Evolutionary conservation across 2,329 filamentous ascomycete species (phyloP), one percentile per base, ranked within the genome.

Genomic region (Aspergillus luchuensis): DNA sequence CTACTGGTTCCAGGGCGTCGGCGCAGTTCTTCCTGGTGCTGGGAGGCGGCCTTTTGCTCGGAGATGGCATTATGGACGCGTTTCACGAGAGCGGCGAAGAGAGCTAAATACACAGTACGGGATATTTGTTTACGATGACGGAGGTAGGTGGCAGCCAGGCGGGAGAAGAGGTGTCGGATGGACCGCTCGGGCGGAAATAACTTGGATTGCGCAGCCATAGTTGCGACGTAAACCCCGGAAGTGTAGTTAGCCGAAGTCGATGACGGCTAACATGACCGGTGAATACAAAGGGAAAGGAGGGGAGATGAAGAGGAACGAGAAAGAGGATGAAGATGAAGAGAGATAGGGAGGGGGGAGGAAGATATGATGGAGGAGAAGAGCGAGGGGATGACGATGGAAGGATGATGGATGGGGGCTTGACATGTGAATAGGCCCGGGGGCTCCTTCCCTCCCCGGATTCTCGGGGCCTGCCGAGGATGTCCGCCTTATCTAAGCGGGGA

Each of bases 41-140:
- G 81, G 1, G 90, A 89, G 2, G 92, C 91, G 15, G 91, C 91
- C 76, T 96, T 97, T 76, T 98, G 95, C 75, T 97, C 93, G 61
- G 90, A 89, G 72, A 98, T 89, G 69, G 94, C 93, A 85, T 92
- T 89, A 69, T 93, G 92, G 57, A 98, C 88, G 70, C 95, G 92
- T 76, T 96, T 93, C 62, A 89, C 83, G 62, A 97, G 86, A 51
- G 91, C 88, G 67, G 94, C 80, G 69, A 94, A 87, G 67, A 97
- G 84, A 28, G 91, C 89, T 63, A 96, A 81, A 81, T 96, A 96
- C 68, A 96, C 87, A 65, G 87, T 87, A 71, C 91, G 89, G 21
- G 91, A 94, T 76, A 97, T 92, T 67, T 87, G 87, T 54, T 88
- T 91, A 68, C 92, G 91, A 78, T 96, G 88, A 63, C 85, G 83